phyloP scores from a whole-genome alignment of 2,329 filamentous ascomycete species.

The Xylaria sp. region DNA sequence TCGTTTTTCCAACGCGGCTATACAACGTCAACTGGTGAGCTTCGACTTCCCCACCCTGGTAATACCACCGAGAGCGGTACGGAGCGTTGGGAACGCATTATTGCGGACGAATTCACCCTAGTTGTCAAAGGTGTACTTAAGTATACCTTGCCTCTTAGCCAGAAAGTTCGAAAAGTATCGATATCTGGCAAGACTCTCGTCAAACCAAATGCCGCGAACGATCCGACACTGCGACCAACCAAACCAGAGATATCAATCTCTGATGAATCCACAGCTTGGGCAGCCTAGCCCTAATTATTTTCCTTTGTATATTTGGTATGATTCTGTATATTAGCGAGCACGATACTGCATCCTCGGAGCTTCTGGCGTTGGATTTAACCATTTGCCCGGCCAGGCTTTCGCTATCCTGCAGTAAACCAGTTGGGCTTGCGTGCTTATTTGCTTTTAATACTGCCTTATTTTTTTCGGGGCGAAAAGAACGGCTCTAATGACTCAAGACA shows the following conservation, averaged over 20 bases:
- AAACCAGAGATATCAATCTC: slow-evolving; percentile 49
- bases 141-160: slow-evolving; percentile 75
- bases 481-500: slow-evolving; percentile 35
- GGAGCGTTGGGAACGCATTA: slow-evolving; percentile 87
- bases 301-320: slow-evolving; percentile 44
- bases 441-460: slow-evolving; percentile 31
- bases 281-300: slow-evolving; percentile 42
- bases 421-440: slow-evolving; percentile 29
- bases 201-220: slow-evolving; percentile 70
- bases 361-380: slow-evolving; percentile 47
- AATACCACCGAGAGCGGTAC: slow-evolving; percentile 89
- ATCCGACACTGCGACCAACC: slow-evolving; percentile 57
- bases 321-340: slow-evolving; percentile 55
- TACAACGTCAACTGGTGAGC: slow-evolving; percentile 80
- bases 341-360: slow-evolving; percentile 50
- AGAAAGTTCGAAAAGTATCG: slow-evolving; percentile 66
- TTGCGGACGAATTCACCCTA: slow-evolving; percentile 92
- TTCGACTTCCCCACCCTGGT: slow-evolving; percentile 83
- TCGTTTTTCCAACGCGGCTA: slow-evolving; percentile 82
- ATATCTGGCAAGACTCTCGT: slow-evolving; percentile 69
- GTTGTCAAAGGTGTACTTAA: slow-evolving; percentile 91
- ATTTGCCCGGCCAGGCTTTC: slow-evolving; percentile 11
- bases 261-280: slow-evolving; percentile 40
- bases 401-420: neutral
- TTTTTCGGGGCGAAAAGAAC: slow-evolving; percentile 24